Evolutionary conservation across 2,329 filamentous ascomycete genomes (phyloP).

Genomic region (Apiospora kogelbergensis): DNA sequence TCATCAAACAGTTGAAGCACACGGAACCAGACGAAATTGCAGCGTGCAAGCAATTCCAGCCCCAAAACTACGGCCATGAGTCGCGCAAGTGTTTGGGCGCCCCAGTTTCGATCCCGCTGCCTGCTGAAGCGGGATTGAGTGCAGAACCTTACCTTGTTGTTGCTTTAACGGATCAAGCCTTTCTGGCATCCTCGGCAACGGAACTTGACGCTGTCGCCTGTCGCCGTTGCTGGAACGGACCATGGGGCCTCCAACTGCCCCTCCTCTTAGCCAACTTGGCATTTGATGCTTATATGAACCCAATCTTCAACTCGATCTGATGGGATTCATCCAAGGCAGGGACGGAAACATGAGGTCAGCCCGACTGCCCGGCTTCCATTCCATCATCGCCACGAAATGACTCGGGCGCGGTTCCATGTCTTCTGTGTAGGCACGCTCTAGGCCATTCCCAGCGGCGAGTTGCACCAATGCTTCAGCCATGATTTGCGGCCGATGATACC

Average conservation of each 20-base stretch:
- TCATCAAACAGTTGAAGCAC: background rate
- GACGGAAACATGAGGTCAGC: background rate
- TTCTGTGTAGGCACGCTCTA: background rate
- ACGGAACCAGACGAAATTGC: too few species aligned
- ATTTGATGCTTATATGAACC: background rate
- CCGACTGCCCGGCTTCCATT: too few species aligned
- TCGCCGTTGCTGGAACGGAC: too few species aligned
- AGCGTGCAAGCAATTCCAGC: too few species aligned
- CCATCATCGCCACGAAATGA: background rate
- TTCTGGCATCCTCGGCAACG: background rate
- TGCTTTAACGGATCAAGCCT: background rate
- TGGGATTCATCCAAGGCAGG: background rate
- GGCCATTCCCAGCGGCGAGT: background rate
- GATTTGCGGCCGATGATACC: background rate
- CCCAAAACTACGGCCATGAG: background rate
- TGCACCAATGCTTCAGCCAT: background rate
- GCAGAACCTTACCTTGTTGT: background rate
- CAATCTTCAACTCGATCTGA: background rate
- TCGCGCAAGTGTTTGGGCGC: background rate
- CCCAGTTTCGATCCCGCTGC: background rate
- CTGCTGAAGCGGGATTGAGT: background rate
- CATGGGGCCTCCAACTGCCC: too few species aligned
- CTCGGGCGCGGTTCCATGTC: background rate
- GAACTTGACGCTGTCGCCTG: background rate
- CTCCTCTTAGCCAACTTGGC: background rate